phyloP scores from a whole-genome alignment of 169 alveolate genomes.

The Eimeria acervulina region DNA sequence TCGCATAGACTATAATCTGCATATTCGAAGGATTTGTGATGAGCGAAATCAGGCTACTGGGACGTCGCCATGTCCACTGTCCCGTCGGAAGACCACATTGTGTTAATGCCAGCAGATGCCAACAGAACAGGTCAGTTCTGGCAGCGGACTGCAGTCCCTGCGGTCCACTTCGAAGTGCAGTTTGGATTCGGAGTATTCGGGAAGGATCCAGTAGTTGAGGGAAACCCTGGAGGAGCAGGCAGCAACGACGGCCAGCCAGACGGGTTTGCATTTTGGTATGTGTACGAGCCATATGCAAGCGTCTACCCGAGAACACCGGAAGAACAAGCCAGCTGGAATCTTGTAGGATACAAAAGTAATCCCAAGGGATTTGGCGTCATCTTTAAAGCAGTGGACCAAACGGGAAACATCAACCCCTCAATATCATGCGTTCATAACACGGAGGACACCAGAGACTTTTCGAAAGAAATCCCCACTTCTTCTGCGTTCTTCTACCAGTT shows the following conservation, averaged over 20 bases:
- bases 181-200: slow-evolving; percentile 86
- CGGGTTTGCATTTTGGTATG: slow-evolving; percentile 89
- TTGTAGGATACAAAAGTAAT: slow-evolving; percentile 86
- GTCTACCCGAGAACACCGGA: slow-evolving; percentile 85
- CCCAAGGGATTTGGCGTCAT: slow-evolving; percentile 88
- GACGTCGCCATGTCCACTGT: slow-evolving; percentile 87
- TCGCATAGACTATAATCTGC: not conserved
- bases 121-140: slow-evolving; percentile 88
- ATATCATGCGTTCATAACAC: slow-evolving; percentile 82
- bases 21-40: not conserved
- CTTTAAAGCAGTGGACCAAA: slow-evolving; percentile 84
- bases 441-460: slow-evolving; percentile 43
- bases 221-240: not conserved
- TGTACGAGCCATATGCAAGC: slow-evolving; percentile 83
- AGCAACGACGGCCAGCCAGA: slow-evolving; percentile 79
- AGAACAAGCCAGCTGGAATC: slow-evolving; percentile 83
- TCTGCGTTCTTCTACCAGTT: slow-evolving; percentile 68
- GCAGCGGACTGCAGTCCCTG: slow-evolving; percentile 85
- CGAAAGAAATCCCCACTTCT: slow-evolving; percentile 71
- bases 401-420: slow-evolving; percentile 85
- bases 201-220: not conserved
- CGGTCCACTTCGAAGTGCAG: slow-evolving; percentile 86
- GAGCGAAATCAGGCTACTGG: slow-evolving; percentile 81
- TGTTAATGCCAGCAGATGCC: slow-evolving; percentile 86
- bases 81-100: slow-evolving; percentile 86